Evolutionary conservation across 345 rosid genomes (phyloP), one percentile per base, ranked within the genome.

Genomic region (Populus nigra): DNA sequence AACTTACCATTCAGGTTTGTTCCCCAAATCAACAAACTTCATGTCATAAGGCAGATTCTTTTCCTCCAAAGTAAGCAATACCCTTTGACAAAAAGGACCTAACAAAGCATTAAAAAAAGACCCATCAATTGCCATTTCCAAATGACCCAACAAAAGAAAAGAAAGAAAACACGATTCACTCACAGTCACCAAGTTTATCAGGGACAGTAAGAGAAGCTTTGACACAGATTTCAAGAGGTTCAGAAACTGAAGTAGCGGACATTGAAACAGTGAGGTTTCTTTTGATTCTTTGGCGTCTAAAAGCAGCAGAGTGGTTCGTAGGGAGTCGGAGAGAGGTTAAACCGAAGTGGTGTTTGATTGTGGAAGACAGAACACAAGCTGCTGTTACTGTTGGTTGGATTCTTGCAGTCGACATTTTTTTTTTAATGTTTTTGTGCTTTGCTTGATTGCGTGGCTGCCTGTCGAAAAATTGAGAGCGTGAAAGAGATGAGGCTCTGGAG

Each of bases 11-110:
- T 96, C 97, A 7, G 99, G 97, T 82, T 93, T 93, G 86, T 91
- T 92, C 50, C 78, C 75, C 83, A 93, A 84, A 84, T 96, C 98
- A 43, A 93, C 92, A 87, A 92, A 84, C 88, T 92, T 93, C 91
- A 89, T 81, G 84, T 93, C 91, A 77, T 95, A 93, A 72, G 92
- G 92, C 8, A 95, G 84, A 83, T 91, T 88, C 87, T 95, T 95
- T 80, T 95, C 98, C 90, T 93, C 98, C 88, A 95, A 74, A 31
- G 98, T 91, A 75, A 93, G 84, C 75, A 92, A 81, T 49, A 93
- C 98, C 83, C 93, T 93, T 81, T 92, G 99, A 83, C 91, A 91
- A 86, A 95, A 96, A 12, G 97, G 98, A 68, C 98, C 98, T 92
- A 86, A 73, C 70, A 55, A 65, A 73, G 39, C 77, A 50, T n/a